Evolutionary conservation across 352 stramenopile species (phyloP).

Genomic region (Globisporangium alternatum): DNA sequence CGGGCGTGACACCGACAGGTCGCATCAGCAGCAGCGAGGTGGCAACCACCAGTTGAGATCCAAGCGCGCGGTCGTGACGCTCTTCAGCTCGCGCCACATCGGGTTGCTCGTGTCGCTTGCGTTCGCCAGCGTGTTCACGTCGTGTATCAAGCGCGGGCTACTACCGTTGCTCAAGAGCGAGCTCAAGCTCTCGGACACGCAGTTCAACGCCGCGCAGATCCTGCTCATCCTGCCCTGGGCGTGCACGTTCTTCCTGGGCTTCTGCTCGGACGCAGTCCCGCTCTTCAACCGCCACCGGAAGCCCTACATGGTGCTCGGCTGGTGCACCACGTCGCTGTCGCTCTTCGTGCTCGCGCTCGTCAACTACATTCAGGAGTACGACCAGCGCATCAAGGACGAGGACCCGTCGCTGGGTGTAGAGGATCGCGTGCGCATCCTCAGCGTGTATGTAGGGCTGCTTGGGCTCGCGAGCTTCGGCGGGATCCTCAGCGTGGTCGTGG

Average conservation of each 20-base stretch:
- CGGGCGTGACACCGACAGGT: background rate
- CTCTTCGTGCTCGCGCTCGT: slow-evolving; percentile 55
- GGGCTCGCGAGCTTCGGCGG: slow-evolving; percentile 48
- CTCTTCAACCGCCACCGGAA: slow-evolving; percentile 48
- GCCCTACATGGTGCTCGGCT: slow-evolving; percentile 51
- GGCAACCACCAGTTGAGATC: slow-evolving; percentile 3
- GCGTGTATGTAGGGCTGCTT: slow-evolving; percentile 40
- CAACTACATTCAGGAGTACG: slow-evolving; percentile 52
- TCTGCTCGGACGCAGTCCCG: slow-evolving; percentile 48
- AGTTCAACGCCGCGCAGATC: slow-evolving; percentile 31
- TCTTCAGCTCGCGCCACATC: slow-evolving; percentile 24
- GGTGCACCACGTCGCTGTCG: slow-evolving; percentile 34
- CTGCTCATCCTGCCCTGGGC: slow-evolving; percentile 48
- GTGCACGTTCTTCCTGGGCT: slow-evolving; percentile 46
- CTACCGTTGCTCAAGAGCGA: slow-evolving; percentile 42
- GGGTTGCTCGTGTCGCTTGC: slow-evolving; percentile 38
- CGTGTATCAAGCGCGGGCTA: slow-evolving; percentile 35
- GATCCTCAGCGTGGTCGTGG: slow-evolving; percentile 45
- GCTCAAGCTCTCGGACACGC: slow-evolving; percentile 28
- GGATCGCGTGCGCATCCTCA: slow-evolving; percentile 30
- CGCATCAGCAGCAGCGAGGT: background rate
- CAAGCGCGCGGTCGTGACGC: background rate
- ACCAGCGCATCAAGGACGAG: slow-evolving; percentile 20
- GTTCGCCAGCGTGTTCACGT: slow-evolving; percentile 32
- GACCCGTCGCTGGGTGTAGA: slow-evolving; percentile 19